These are phyloP conservation scores for Leccinellum albellum DNA, from an alignment of 768 basidiomycete genomes.

Conservation along the genomic window DNA sequence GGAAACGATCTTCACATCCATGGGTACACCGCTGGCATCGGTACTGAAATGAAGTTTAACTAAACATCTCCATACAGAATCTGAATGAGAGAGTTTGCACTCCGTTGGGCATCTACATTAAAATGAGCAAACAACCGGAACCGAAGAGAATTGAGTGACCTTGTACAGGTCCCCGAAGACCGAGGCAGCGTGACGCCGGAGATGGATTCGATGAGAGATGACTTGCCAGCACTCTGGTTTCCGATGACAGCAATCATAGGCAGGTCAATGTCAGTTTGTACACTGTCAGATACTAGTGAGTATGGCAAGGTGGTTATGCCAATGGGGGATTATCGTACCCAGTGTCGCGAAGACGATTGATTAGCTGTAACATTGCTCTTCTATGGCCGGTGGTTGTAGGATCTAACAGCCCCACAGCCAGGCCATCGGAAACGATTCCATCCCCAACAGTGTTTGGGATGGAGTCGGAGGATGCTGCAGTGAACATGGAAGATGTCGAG, in stretches of 20 bases:
- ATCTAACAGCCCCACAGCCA: conserved; percentile 52
- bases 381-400: conserved; percentile 39
- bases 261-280: conserved; percentile 66
- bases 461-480: not conserved
- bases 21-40: conserved; percentile 35
- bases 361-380: conserved; percentile 51
- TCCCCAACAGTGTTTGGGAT: not conserved
- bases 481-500: not conserved
- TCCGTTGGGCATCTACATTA: conserved; percentile 52
- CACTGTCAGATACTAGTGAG: conserved; percentile 35
- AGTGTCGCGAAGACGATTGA: conserved; percentile 58
- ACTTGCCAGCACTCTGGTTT: conserved; percentile 71
- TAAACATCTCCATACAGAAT: conserved; percentile 44
- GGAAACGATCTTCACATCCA: conserved; percentile 35
- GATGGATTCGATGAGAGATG: conserved; percentile 73
- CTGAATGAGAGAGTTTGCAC: conserved; percentile 45
- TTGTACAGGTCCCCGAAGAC: conserved; percentile 72
- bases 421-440: not conserved
- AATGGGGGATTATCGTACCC: conserved; percentile 39
- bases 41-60: conserved; percentile 47
- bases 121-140: not conserved
- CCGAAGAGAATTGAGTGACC: conserved; percentile 35
- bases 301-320: not conserved
- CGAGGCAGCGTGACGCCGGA: conserved; percentile 69
- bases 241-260: conserved; percentile 75